These are phyloP conservation scores for Hypocrella siamensis DNA, from an alignment of 2,329 filamentous ascomycete genomes.

Conservation along the genomic window DNA sequence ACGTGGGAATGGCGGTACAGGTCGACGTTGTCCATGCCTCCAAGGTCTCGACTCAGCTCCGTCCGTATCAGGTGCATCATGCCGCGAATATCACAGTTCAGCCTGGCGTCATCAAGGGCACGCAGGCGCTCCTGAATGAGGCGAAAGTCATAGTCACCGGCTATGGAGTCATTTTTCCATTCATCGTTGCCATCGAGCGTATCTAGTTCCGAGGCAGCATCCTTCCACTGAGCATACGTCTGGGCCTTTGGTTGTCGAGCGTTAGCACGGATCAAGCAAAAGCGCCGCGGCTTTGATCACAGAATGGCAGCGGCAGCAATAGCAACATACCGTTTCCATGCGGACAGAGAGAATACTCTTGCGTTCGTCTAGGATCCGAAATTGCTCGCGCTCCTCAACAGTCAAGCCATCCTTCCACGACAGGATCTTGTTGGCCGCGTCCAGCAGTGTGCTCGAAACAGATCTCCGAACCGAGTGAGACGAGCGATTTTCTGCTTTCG, in stretches of 20 bases:
- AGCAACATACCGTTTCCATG: slow-evolving; percentile 41
- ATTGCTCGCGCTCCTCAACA: slow-evolving; percentile 30
- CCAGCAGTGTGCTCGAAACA: slow-evolving; percentile 2
- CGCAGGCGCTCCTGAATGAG: slow-evolving; percentile 55
- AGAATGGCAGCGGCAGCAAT: no score
- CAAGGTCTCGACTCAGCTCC: slow-evolving; percentile 62
- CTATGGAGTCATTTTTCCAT: slow-evolving; percentile 55
- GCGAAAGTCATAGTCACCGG: slow-evolving; percentile 54
- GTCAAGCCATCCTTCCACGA: slow-evolving; percentile 37
- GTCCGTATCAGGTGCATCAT: slow-evolving; percentile 77
- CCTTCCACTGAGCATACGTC: slow-evolving; percentile 56
- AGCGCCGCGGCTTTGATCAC: no score
- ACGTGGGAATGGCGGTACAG: slow-evolving; percentile 75
- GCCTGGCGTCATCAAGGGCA: slow-evolving; percentile 60
- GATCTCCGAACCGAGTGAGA: slow-evolving; percentile 1
- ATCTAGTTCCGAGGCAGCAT: slow-evolving; percentile 64
- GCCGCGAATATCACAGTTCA: slow-evolving; percentile 51
- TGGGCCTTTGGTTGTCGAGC: no score
- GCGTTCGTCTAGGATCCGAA: slow-evolving; percentile 34
- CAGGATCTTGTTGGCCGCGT: slow-evolving; percentile 25
- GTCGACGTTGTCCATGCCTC: slow-evolving; percentile 69
- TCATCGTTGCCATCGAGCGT: slow-evolving; percentile 60
- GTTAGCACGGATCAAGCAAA: no score
- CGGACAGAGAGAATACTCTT: slow-evolving; percentile 47
- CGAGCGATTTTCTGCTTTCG: neutral